Evolutionary conservation across 331 rosid species (phyloP).

Genomic region (Phaseolus coccineus): DNA sequence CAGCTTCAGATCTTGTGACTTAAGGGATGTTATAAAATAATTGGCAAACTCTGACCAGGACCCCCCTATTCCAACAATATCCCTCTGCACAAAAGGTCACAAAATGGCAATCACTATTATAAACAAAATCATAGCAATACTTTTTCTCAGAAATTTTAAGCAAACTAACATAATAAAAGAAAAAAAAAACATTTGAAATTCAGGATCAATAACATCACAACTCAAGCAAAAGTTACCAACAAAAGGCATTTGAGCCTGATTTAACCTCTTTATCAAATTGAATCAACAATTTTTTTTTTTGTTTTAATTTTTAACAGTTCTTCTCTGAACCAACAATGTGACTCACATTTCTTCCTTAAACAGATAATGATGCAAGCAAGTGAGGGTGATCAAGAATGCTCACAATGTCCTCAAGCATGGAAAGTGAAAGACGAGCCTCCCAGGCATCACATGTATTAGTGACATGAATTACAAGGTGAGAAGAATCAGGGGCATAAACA

Average conservation of each 20-base stretch:
- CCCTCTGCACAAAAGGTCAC: constrained; percentile 67
- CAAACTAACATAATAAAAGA: not conserved
- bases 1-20: constrained; percentile 77
- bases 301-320: not conserved
- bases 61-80: constrained; percentile 83
- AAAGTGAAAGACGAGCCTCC: constrained; percentile 69
- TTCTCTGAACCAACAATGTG: constrained; percentile 15
- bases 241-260: not conserved
- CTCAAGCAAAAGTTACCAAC: not conserved
- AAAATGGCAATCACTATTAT: not conserved
- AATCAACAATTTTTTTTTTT: not conserved
- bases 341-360: not conserved
- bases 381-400: constrained; percentile 38
- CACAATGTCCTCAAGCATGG: constrained; percentile 83
- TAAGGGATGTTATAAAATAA: constrained; percentile 68
- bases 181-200: not conserved
- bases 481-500: constrained; percentile 60
- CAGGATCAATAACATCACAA: constrained; percentile 9
- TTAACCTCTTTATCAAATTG: constrained; percentile 28
- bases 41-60: constrained; percentile 77
- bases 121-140: not conserved
- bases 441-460: constrained; percentile 70
- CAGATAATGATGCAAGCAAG: constrained; percentile 21
- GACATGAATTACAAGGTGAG: constrained; percentile 62
- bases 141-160: constrained; percentile 3